phyloP scores from a whole-genome alignment of 257 asterid species.

The Rauvolfia tetraphylla region DNA sequence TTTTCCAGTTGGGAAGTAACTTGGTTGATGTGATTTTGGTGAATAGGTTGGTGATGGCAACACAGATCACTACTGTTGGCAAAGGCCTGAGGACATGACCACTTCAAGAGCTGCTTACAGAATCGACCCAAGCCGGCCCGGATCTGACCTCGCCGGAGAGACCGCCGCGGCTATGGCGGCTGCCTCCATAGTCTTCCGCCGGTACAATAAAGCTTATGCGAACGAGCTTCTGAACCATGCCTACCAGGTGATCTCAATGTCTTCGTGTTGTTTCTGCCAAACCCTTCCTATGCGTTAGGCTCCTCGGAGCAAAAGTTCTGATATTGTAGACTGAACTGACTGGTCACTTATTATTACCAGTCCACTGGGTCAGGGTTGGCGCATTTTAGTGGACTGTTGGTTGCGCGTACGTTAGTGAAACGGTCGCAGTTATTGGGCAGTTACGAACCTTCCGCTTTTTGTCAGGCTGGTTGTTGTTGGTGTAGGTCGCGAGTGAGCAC shows the following conservation, averaged over 20 bases:
- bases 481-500: constrained; percentile 13
- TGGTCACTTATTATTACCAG: no score
- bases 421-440: constrained; percentile 26
- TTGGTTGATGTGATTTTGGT: constrained; percentile 12
- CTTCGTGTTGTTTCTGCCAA: no score
- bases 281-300: background rate
- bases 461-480: constrained; percentile 28
- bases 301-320: background rate
- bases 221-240: constrained; percentile 77
- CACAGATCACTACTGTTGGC: constrained; percentile 96
- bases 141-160: constrained; percentile 96
- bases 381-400: constrained; percentile 17
- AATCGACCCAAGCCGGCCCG: constrained; percentile 73
- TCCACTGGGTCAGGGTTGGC: background rate
- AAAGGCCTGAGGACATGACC: constrained; percentile 94
- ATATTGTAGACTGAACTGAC: background rate
- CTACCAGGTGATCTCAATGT: constrained; percentile 46
- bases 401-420: constrained; percentile 18
- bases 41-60: constrained; percentile 88
- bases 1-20: background rate
- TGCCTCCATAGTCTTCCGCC: constrained; percentile 82
- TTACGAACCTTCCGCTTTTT: constrained; percentile 31
- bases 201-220: constrained; percentile 57
- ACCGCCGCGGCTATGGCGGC: constrained; percentile 99
- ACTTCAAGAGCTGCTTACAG: constrained; percentile 77